Percentiles rank a stretch among this genome's conserved stretches.
phyloP scores from a whole-genome alignment of 202 grass and related monocot species.

The Digitaria exilis region DNA sequence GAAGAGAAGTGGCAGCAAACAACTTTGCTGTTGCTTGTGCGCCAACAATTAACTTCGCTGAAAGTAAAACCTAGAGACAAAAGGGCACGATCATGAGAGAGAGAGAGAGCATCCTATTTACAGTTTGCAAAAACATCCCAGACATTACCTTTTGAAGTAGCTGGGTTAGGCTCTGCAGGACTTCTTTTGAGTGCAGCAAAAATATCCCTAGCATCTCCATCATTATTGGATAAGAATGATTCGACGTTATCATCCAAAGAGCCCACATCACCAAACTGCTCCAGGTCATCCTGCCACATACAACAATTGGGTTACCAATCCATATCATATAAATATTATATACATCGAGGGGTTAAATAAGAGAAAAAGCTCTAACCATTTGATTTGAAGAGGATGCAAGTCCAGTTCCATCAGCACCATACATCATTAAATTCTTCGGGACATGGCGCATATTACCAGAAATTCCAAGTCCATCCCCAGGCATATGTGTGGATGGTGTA shows the following conservation, averaged over 20 bases:
- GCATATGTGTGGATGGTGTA: constrained; percentile 90
- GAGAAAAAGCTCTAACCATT: constrained; percentile 61
- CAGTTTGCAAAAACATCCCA: constrained; percentile 23
- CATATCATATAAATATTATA: constrained; percentile 27
- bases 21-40: constrained; percentile 89
- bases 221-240: constrained; percentile 93
- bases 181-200: constrained; percentile 88
- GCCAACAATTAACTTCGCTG: constrained; percentile 72
- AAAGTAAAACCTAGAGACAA: constrained; percentile 84
- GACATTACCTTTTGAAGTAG: constrained; percentile 64
- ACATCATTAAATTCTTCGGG: constrained; percentile 90
- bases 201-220: constrained; percentile 91
- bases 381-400: constrained; percentile 97
- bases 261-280: constrained; percentile 93
- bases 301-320: constrained; percentile 18
- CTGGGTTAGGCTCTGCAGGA: constrained; percentile 68
- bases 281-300: constrained; percentile 85
- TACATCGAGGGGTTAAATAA: constrained; percentile 36
- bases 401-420: constrained; percentile 85
- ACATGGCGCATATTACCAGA: constrained; percentile 72
- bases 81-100: not conserved
- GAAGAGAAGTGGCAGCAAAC: constrained; percentile 98
- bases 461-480: constrained; percentile 67
- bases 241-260: constrained; percentile 99
- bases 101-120: not conserved